Evolutionary conservation across 441 rosid genomes (phyloP).

Genomic region (Eutrema salsugineum): DNA sequence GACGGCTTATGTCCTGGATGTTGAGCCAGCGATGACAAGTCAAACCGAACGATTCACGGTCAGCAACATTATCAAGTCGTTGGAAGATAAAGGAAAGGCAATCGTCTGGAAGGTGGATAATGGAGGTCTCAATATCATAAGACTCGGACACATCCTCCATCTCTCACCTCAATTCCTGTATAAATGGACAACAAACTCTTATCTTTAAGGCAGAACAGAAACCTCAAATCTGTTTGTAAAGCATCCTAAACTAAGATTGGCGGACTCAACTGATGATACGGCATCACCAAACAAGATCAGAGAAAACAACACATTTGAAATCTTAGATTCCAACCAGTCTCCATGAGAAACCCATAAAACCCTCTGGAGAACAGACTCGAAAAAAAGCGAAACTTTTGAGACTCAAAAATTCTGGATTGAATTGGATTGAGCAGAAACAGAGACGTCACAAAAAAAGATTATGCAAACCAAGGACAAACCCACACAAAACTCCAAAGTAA

Average conservation of each 20-base stretch:
- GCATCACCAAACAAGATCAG: background rate
- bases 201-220: background rate
- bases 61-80: constrained; percentile 39
- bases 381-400: constrained; percentile 2
- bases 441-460: background rate
- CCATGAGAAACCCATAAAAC: background rate
- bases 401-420: background rate
- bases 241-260: background rate
- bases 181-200: background rate
- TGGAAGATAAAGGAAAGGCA: constrained; percentile 54
- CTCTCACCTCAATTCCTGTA: constrained; percentile 2
- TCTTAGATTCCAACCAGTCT: background rate
- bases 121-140: constrained; percentile 30
- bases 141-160: constrained; percentile 41
- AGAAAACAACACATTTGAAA: background rate
- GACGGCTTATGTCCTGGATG: constrained; percentile 57
- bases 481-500: background rate
- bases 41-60: constrained; percentile 65
- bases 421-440: background rate
- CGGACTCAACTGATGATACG: background rate
- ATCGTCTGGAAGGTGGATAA: constrained; percentile 64
- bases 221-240: background rate
- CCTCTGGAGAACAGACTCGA: background rate
- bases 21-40: constrained; percentile 66
- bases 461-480: background rate